Evolutionary conservation across 23 red algal genomes (phyloP).

Genomic region (Gracilariopsis chorda): DNA sequence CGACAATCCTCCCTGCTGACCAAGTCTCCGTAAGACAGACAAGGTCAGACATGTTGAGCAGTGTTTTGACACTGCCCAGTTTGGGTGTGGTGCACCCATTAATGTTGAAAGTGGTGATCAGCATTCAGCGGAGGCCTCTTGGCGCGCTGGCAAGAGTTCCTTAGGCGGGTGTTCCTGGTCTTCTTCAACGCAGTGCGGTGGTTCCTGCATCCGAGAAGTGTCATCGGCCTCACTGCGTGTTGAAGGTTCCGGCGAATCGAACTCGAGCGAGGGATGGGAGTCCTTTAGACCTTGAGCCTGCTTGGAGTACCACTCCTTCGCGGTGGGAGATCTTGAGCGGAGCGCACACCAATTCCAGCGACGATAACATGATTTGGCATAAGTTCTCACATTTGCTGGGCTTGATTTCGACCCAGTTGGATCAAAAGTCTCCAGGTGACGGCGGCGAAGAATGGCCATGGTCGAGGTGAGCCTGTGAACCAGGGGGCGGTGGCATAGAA

Average conservation of each 20-base stretch:
- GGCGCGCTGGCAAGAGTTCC: no score
- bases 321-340: neutral
- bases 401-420: neutral
- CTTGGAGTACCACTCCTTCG: neutral
- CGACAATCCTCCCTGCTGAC: no score
- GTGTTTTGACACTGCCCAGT: neutral
- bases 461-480: neutral
- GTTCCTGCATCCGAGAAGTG: neutral
- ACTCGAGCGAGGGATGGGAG: no score
- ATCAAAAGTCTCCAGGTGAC: neutral
- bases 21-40: no score
- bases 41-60: neutral
- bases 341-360: neutral
- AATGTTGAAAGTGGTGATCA: neutral
- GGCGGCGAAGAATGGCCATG: neutral
- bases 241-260: no score
- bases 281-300: neutral
- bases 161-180: neutral
- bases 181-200: neutral
- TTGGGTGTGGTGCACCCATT: neutral
- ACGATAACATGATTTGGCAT: neutral
- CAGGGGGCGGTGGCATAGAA: neutral
- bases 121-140: neutral
- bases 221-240: neutral
- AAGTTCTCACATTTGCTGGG: neutral